These are phyloP conservation scores for Colletotrichum liriopes DNA, from an alignment of 2,329 filamentous ascomycete species.

Conservation along the genomic window DNA sequence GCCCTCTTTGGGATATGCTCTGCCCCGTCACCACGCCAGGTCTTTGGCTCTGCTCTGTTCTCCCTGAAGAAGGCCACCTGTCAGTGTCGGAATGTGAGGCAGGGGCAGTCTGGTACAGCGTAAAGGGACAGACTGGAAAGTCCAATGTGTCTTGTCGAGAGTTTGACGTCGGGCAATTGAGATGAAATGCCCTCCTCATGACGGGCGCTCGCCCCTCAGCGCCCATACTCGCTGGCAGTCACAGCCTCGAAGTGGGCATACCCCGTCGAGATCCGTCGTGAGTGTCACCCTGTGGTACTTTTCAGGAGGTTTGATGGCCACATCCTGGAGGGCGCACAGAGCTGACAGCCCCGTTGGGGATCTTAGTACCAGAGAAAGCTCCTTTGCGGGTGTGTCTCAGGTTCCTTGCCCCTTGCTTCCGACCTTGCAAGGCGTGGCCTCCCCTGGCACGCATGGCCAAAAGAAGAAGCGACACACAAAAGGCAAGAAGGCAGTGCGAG, in stretches of 20 bases:
- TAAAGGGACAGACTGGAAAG: not conserved
- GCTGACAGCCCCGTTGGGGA: conserved; percentile 31
- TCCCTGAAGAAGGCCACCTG: conserved; percentile 23
- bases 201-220: conserved; percentile 14
- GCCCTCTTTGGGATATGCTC: conserved; percentile 13
- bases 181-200: conserved; percentile 23
- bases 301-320: conserved; percentile 42
- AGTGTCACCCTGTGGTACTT: conserved; percentile 36
- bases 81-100: conserved; percentile 25
- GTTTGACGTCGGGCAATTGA: conserved; percentile 31
- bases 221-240: conserved; percentile 24
- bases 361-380: conserved; percentile 19
- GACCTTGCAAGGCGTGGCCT: conserved; percentile 41
- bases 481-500: conserved; percentile 33
- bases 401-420: conserved; percentile 38
- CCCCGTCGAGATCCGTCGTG: conserved; percentile 22
- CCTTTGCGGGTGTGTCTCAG: conserved; percentile 39
- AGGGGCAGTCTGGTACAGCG: conserved; percentile 6
- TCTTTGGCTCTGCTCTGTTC: not conserved
- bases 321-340: conserved; percentile 39
- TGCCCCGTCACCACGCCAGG: not conserved
- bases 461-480: conserved; percentile 19
- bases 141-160: conserved; percentile 25
- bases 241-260: conserved; percentile 7
- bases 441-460: conserved; percentile 34